Conservation (phyloP, 2,329 filamentous ascomycete species). For the Lomentospora prolificans region DNA sequence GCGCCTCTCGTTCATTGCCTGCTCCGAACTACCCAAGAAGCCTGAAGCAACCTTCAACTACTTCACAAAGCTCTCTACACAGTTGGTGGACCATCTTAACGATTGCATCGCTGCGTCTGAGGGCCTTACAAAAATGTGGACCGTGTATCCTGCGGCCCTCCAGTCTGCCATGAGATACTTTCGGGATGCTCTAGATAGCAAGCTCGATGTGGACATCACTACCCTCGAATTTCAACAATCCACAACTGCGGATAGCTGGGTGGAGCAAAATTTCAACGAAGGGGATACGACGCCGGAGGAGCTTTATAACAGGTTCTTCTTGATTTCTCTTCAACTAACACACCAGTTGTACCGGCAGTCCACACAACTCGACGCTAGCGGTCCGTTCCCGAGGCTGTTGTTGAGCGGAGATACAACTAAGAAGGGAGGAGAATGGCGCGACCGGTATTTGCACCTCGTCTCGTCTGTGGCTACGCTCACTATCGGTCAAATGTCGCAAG, state of each 20-base stretch:
- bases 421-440: conserved; percentile 13
- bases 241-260: conserved; percentile 17
- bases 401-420: conserved; percentile 23
- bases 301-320: conserved; percentile 27
- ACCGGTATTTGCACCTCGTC: conserved; percentile 25
- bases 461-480: conserved; percentile 26
- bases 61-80: conserved; percentile 26
- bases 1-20: conserved; percentile 39
- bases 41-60: conserved; percentile 23
- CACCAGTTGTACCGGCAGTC: conserved; percentile 31
- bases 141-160: conserved; percentile 15
- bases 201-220: conserved; percentile 9
- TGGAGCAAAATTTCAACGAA: conserved; percentile 15
- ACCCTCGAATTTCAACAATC: conserved; percentile 10
- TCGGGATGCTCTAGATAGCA: conserved; percentile 27
- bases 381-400: conserved; percentile 16
- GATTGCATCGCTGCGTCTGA: neutral
- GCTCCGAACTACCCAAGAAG: conserved; percentile 27
- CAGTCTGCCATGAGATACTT: conserved; percentile 26
- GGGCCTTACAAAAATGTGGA: conserved; percentile 6
- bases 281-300: conserved; percentile 14
- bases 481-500: conserved; percentile 26
- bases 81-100: conserved; percentile 7
- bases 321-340: conserved; percentile 26
- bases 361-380: conserved; percentile 19